phyloP scores from a whole-genome alignment of 345 rosid species.

The Acer yangbiense region DNA sequence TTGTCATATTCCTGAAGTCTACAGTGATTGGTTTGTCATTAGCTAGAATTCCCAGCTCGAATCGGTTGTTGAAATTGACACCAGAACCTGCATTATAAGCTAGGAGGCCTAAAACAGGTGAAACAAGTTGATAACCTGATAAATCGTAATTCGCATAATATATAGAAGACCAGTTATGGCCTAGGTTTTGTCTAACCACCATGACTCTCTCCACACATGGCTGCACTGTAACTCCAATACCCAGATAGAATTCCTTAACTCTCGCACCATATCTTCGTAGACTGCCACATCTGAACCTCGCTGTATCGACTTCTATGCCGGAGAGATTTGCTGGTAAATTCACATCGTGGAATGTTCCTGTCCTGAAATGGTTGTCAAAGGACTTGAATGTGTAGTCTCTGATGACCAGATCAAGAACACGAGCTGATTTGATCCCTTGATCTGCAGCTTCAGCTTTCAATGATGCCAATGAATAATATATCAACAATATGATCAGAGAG shows the following conservation, averaged over 20 bases:
- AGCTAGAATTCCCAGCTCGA: slow-evolving; percentile 56
- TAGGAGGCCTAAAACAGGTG: slow-evolving; percentile 78
- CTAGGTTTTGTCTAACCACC: slow-evolving; percentile 73
- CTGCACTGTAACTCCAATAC: slow-evolving; percentile 57
- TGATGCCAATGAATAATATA: slow-evolving; percentile 25
- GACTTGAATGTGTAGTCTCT: slow-evolving; percentile 73
- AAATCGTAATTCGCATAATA: slow-evolving; percentile 71
- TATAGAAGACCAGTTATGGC: slow-evolving; percentile 68
- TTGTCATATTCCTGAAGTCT: slow-evolving; percentile 44
- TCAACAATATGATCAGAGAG: slow-evolving; percentile 20
- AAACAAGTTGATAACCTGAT: slow-evolving; percentile 74
- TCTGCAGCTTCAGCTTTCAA: slow-evolving; percentile 25
- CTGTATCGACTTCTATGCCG: slow-evolving; percentile 62
- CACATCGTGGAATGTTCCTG: slow-evolving; percentile 59
- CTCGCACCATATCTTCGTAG: slow-evolving; percentile 81
- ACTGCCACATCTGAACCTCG: slow-evolving; percentile 86
- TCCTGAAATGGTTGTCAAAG: slow-evolving; percentile 47
- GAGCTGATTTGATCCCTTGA: slow-evolving; percentile 56
- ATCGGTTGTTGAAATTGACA: slow-evolving; percentile 45
- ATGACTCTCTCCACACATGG: slow-evolving; percentile 87
- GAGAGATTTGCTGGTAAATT: slow-evolving; percentile 75
- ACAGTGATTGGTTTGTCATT: slow-evolving; percentile 60
- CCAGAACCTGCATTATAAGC: slow-evolving; percentile 63
- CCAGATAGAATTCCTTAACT: slow-evolving; percentile 68
- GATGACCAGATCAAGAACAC: slow-evolving; percentile 68